Percentiles rank a stretch among this genome's conserved stretches.
phyloP scores from a whole-genome alignment of 495 filamentous ascomycete species.

The Pseudomonodictys pantanalensis region DNA sequence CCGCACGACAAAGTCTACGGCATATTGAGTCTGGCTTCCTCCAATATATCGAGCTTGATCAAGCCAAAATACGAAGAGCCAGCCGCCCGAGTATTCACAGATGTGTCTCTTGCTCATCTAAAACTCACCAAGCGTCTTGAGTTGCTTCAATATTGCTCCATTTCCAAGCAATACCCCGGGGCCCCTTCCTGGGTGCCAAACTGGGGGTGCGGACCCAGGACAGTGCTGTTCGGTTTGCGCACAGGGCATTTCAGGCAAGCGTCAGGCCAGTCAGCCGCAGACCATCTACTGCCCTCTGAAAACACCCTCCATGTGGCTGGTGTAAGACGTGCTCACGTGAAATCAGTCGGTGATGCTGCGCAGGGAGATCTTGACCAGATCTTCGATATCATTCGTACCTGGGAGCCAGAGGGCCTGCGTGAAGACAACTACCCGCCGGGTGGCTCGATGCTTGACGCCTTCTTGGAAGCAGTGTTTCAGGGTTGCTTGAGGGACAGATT shows the following conservation, averaged over 20 bases:
- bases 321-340: not conserved
- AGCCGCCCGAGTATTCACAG: not conserved
- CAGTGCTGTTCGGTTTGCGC: not conserved
- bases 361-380: not conserved
- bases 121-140: not conserved
- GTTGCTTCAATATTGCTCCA: not conserved
- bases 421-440: not conserved
- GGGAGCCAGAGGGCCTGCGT: not conserved
- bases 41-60: not conserved
- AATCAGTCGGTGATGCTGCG: not conserved
- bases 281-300: not conserved
- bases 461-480: not conserved
- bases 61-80: not conserved
- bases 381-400: not conserved
- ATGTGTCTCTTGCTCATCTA: not conserved
- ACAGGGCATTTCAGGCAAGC: not conserved
- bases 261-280: not conserved
- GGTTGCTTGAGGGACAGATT: not conserved
- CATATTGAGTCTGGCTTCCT: not conserved
- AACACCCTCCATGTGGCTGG: not conserved
- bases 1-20: conserved; percentile 4
- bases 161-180: not conserved
- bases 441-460: conserved; percentile 4
- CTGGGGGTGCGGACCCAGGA: not conserved
- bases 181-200: conserved; percentile 4